Evolutionary conservation across 2,329 filamentous ascomycete genomes (phyloP).

Genomic region (Alternaria tenuissima): DNA sequence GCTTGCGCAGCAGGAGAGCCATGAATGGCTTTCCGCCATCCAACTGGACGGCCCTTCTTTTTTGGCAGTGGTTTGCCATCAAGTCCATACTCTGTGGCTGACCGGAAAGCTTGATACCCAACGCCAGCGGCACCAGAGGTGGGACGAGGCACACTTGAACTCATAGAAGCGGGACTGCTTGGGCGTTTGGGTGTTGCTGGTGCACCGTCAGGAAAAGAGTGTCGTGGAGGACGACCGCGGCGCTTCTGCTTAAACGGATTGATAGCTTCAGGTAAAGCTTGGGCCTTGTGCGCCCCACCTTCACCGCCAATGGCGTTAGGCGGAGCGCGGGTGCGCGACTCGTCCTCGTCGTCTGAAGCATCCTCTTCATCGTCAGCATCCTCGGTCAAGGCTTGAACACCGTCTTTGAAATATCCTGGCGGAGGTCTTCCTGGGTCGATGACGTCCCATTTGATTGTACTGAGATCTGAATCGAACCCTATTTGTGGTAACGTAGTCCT

Average conservation of each 20-base stretch:
- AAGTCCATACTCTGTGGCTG: conserved; percentile 34
- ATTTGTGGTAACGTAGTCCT: conserved; percentile 55
- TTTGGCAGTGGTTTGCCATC: conserved; percentile 50
- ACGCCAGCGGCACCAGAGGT: conserved; percentile 26
- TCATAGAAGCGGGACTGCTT: conserved; percentile 31
- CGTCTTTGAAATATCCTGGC: conserved; percentile 41
- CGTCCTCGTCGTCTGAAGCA: conserved; percentile 45
- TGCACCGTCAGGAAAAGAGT: conserved; percentile 36
- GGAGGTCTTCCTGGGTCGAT: conserved; percentile 65
- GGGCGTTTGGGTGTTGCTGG: conserved; percentile 28
- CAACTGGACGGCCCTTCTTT: conserved; percentile 59
- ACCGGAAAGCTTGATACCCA: conserved; percentile 56
- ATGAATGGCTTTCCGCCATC: conserved; percentile 60
- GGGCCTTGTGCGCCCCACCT: conserved; percentile 34
- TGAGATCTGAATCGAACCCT: conserved; percentile 60
- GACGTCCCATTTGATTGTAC: conserved; percentile 68
- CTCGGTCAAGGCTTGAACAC: conserved; percentile 35
- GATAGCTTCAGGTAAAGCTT: conserved; percentile 39
- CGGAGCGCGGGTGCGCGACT: conserved; percentile 21
- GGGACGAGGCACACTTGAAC: conserved; percentile 35
- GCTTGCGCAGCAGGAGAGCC: conserved; percentile 44
- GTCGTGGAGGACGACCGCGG: conserved; percentile 49
- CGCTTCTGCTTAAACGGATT: conserved; percentile 45
- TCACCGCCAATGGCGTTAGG: conserved; percentile 33
- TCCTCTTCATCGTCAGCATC: conserved; percentile 49